phyloP scores from a whole-genome alignment of 1,139 yeast genomes.

The Pichia sp. region DNA sequence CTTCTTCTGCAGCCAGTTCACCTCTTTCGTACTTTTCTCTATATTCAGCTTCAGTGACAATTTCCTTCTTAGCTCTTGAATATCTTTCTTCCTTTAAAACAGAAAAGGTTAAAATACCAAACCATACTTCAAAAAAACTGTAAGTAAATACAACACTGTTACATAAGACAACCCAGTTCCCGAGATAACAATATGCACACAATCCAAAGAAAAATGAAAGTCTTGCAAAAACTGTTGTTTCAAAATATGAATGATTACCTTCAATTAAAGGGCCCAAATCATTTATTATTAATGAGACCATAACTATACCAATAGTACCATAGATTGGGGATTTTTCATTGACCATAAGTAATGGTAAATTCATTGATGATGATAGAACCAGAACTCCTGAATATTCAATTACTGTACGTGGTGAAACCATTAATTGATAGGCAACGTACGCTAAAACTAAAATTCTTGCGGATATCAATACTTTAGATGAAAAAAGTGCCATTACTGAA shows the following conservation, averaged over 20 bases:
- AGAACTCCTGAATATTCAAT: conserved; percentile 44
- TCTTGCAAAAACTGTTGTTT: conserved; percentile 63
- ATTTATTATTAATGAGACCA: conserved; percentile 39
- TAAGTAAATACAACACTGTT: conserved; percentile 58
- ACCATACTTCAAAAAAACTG: conserved; percentile 65
- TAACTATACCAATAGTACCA: conserved; percentile 44
- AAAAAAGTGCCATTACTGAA: conserved; percentile 46
- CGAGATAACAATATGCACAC: conserved; percentile 40
- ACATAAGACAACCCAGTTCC: conserved; percentile 40
- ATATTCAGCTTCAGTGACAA: conserved; percentile 35
- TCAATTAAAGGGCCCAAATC: conserved; percentile 58
- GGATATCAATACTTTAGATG: conserved; percentile 46
- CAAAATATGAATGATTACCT: conserved; percentile 51
- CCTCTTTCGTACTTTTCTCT: conserved; percentile 28
- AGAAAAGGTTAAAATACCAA: conserved; percentile 56
- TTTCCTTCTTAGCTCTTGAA: conserved; percentile 28
- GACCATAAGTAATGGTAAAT: conserved; percentile 40
- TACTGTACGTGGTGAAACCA: conserved; percentile 38
- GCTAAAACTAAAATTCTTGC: conserved; percentile 43
- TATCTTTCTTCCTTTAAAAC: conserved; percentile 57
- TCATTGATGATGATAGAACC: conserved; percentile 51
- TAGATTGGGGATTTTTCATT: conserved; percentile 44
- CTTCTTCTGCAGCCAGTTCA: conserved; percentile 22
- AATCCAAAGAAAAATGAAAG: conserved; percentile 48
- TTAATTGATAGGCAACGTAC: conserved; percentile 37